Percentiles rank a stretch among this genome's conserved stretches.
Conservation (phyloP, 2,329 filamentous ascomycete species). For the Arthroderma sp. region DNA sequence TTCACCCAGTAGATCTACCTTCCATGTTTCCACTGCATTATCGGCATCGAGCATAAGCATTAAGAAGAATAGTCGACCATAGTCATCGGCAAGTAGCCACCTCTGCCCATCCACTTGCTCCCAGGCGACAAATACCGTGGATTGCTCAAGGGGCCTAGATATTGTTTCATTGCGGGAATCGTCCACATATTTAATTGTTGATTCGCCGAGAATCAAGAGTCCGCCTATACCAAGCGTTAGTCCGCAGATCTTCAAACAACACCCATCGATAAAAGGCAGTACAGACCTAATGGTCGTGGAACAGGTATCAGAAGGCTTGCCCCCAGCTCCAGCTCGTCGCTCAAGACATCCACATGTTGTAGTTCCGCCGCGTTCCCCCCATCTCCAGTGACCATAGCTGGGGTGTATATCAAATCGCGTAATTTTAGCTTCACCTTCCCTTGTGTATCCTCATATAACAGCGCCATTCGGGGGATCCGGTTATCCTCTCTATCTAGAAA, state of each 20-base stretch:
- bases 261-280: neutral
- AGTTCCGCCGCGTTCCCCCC: constrained; percentile 38
- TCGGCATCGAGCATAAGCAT: constrained; percentile 56
- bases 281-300: constrained; percentile 39
- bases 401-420: constrained; percentile 40
- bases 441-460: constrained; percentile 52
- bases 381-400: constrained; percentile 32
- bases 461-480: constrained; percentile 46
- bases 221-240: constrained; percentile 51
- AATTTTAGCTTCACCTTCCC: constrained; percentile 43
- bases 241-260: neutral
- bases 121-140: constrained; percentile 87
- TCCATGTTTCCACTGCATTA: constrained; percentile 58
- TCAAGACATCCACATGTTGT: constrained; percentile 38
- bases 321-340: constrained; percentile 44
- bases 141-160: constrained; percentile 52
- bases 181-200: constrained; percentile 72
- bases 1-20: constrained; percentile 51
- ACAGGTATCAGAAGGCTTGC: constrained; percentile 51
- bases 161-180: constrained; percentile 57
- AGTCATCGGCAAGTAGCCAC: constrained; percentile 87
- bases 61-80: constrained; percentile 72
- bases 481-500: constrained; percentile 46
- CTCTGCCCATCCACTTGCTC: constrained; percentile 66
- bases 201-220: constrained; percentile 64